These are phyloP conservation scores for Irpex sp. DNA, from an alignment of 1,284 basidiomycete genomes.

Conservation along the genomic window DNA sequence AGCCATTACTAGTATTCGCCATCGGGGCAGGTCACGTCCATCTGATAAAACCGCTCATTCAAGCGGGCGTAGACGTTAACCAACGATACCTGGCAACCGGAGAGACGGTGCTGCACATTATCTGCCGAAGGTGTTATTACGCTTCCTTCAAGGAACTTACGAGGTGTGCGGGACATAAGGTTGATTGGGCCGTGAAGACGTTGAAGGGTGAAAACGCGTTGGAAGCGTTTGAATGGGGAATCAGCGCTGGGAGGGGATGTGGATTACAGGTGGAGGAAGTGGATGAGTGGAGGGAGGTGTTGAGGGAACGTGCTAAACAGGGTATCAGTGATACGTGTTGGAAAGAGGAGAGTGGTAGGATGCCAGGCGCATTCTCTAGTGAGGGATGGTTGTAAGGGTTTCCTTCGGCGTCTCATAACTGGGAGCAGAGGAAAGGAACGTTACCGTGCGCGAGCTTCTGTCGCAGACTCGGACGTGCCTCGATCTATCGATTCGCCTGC, in stretches of 20 bases:
- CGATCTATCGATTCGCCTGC: too few relatives aligned
- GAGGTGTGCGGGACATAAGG: neutral
- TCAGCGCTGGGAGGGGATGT: neutral
- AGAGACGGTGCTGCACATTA: neutral
- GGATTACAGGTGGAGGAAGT: neutral
- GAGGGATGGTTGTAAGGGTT: too few relatives aligned
- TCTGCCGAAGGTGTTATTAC: neutral
- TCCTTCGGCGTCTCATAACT: too few relatives aligned
- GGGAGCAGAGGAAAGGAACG: too few relatives aligned
- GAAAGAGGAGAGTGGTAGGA: too few relatives aligned
- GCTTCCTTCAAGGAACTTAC: neutral
- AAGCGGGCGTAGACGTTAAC: neutral
- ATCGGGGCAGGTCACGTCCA: neutral
- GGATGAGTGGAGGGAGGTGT: neutral
- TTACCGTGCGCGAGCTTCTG: too few relatives aligned
- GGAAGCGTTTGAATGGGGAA: neutral
- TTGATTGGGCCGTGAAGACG: neutral
- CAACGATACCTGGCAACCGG: neutral
- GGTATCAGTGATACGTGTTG: too few relatives aligned
- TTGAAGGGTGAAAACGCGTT: neutral
- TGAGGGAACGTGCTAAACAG: neutral
- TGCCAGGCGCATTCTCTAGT: too few relatives aligned
- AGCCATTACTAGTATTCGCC: neutral
- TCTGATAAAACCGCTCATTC: neutral
- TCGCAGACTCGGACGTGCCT: too few relatives aligned